phyloP scores from a whole-genome alignment of 2,329 filamentous ascomycete species.

The Trichoderma atrobrunneum region DNA sequence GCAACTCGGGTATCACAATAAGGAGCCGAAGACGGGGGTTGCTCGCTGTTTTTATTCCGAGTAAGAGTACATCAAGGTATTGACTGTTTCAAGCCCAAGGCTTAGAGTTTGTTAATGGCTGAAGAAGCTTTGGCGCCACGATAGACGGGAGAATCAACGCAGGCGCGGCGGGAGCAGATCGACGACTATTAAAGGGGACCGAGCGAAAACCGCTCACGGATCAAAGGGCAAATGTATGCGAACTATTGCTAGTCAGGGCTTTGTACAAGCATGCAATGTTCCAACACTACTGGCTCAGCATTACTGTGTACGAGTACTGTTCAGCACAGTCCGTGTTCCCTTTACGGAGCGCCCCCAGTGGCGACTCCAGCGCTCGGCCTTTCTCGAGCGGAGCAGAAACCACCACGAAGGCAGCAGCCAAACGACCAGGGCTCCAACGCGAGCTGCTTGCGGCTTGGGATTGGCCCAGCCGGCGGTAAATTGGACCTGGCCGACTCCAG shows the following conservation, averaged over 20 bases:
- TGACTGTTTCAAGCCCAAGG: background rate
- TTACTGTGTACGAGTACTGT: background rate
- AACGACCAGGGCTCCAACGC: background rate
- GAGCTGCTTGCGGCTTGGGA: constrained; percentile 14
- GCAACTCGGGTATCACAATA: background rate
- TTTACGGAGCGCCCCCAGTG: constrained; percentile 13
- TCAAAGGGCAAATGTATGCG: constrained; percentile 3
- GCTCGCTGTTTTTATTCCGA: background rate
- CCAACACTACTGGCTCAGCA: background rate
- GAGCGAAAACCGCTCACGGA: constrained; percentile 14
- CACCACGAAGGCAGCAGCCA: constrained; percentile 18
- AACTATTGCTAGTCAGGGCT: constrained; percentile 14
- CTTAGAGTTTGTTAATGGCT: constrained; percentile 10
- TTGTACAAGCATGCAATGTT: background rate
- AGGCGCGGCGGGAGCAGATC: constrained; percentile 18
- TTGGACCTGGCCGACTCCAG: constrained; percentile 7
- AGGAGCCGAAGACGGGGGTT: background rate
- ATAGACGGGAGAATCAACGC: constrained; percentile 3
- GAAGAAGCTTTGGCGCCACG: constrained; percentile 9
- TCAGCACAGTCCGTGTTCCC: background rate
- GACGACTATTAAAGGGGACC: constrained; percentile 14
- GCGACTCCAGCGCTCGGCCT: constrained; percentile 14
- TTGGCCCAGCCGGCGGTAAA: background rate
- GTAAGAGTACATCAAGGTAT: background rate
- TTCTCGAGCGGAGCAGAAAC: constrained; percentile 9